A percentile compares a stretch with the other conserved stretches of the same genome.
These are phyloP conservation scores for Cocos nucifera DNA, from an alignment of 176 grass and related monocot genomes.

Conservation along the genomic window DNA sequence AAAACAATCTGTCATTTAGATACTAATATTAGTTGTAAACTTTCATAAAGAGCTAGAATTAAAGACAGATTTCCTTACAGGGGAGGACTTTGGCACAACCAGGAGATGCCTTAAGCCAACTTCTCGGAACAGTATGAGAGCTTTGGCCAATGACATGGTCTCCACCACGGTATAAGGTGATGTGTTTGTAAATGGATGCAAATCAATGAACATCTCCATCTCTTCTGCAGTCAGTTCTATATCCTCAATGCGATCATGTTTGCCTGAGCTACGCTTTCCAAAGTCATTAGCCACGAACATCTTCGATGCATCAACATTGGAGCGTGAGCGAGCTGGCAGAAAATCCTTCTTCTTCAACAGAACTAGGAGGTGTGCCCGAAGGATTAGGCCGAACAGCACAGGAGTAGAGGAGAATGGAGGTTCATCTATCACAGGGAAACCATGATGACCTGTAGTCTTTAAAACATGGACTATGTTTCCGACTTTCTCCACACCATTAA, in stretches of 20 bases:
- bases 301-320: slow-evolving; percentile 5
- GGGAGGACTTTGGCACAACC: slow-evolving; percentile 69
- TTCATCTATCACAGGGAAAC: slow-evolving; percentile 89
- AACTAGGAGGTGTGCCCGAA: slow-evolving; percentile 70
- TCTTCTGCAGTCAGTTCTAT: slow-evolving; percentile 60
- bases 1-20: not conserved
- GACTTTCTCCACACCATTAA: slow-evolving; percentile 74
- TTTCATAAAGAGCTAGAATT: not conserved
- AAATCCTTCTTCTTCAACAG: slow-evolving; percentile 68
- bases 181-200: slow-evolving; percentile 84
- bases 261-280: slow-evolving; percentile 74
- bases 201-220: slow-evolving; percentile 95
- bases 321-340: slow-evolving; percentile 19
- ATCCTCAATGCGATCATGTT: slow-evolving; percentile 48
- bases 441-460: slow-evolving; percentile 64
- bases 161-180: slow-evolving; percentile 93
- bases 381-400: slow-evolving; percentile 59
- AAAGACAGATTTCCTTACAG: slow-evolving; percentile 31
- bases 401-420: slow-evolving; percentile 41
- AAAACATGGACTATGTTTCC: slow-evolving; percentile 59
- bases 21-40: not conserved
- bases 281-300: slow-evolving; percentile 71
- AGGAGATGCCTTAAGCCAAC: slow-evolving; percentile 84
- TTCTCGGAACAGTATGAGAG: slow-evolving; percentile 82
- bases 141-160: slow-evolving; percentile 95